Evolutionary conservation across 768 basidiomycete species (phyloP), one percentile per base, ranked within the genome.

Genomic region (Kwoniella sp.): DNA sequence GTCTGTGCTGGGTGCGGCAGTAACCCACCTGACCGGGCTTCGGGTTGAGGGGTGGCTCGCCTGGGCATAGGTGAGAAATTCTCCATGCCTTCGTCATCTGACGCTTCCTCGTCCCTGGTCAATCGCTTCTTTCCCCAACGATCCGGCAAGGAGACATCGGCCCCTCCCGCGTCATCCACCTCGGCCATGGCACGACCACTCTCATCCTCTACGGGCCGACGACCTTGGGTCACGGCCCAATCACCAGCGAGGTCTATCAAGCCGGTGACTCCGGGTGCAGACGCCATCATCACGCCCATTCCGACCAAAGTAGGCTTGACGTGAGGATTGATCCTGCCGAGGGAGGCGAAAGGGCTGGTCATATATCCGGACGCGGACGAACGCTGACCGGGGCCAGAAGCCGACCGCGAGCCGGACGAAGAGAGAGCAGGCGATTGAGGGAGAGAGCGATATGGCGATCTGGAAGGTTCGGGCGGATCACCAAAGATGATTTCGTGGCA

Each of bases 401-500:
- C 19, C 11, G 37, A 14, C 8, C 37, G 37, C 19, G 41, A 43
- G 6, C 34, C 44, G 2, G 50, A 45, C 46, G 70, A 76, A 76
- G 34, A 76, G 25, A 50, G 25, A 70, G 55, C 39, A 43, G 31
- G 82, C 79, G 14, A 81, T 70, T 62, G 75, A 76, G 60, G 86
- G 4, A 65, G 72, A 7, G 80, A 78, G 12, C 82, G 77, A 70
- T 92, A 92, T 0, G 89, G 87, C 3, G 82, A 78, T 9, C 79
- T 75, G 10, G 80, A 76, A 7, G 84, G 81, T 20, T 82, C 77
- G 10, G 90, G 83, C 28, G 86, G 78, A 73, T 96, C 89, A 40
- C 84, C 84, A 71, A 95, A 99, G 65, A 99, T 93, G 73, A 98
- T 91, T 76, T 91, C 87, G 75, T 98, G 92, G 67, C 92, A 92